phyloP scores from a whole-genome alignment of 169 alveolate species.

The Besnoitia besnoiti region DNA sequence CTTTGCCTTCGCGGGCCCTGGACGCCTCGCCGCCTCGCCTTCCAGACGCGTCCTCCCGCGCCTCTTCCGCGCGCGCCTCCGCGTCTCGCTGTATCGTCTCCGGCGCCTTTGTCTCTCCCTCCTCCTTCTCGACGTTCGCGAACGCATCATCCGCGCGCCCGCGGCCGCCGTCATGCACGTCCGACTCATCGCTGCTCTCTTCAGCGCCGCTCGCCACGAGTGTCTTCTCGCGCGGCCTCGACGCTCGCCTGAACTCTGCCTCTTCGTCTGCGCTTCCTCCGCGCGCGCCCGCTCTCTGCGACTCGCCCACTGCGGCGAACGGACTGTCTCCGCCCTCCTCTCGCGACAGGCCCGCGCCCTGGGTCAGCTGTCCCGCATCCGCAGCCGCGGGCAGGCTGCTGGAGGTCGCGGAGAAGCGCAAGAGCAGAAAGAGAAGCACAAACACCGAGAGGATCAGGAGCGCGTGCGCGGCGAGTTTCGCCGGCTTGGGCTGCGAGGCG shows the following conservation, averaged over 20 bases:
- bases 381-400: background rate
- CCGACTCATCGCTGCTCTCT: background rate
- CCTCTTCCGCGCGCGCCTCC: background rate
- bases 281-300: background rate
- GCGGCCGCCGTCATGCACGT: background rate
- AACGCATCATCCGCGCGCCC: background rate
- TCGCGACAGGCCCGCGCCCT: background rate
- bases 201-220: background rate
- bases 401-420: background rate
- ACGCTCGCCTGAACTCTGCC: background rate
- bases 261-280: background rate
- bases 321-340: background rate
- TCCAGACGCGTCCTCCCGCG: no score
- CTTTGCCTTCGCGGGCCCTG: no score
- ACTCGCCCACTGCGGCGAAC: background rate
- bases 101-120: background rate
- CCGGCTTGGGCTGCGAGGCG: background rate
- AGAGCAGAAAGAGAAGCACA: background rate
- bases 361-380: background rate
- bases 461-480: background rate
- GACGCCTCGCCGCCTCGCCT: no score
- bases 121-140: background rate
- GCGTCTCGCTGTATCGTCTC: background rate
- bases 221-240: background rate
- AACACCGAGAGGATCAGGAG: background rate